These are phyloP conservation scores for Microdochium trichocladiopsis DNA, from an alignment of 2,329 filamentous ascomycete species.

Conservation along the genomic window DNA sequence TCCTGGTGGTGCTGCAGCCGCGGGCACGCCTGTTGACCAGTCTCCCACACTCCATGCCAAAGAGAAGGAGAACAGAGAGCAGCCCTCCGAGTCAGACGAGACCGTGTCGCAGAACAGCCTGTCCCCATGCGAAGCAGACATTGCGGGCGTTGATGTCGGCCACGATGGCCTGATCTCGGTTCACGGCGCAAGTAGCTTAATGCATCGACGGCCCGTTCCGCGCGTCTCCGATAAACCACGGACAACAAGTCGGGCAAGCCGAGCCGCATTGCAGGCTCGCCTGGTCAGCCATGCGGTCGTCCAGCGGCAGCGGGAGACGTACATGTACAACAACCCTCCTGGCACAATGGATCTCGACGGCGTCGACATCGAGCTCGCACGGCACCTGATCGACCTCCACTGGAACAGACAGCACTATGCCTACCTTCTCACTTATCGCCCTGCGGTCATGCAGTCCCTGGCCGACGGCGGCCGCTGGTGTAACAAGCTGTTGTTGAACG, in stretches of 20 bases:
- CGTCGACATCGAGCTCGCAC: conserved; percentile 22
- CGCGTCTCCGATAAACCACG: conserved; percentile 19
- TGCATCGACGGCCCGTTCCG: conserved; percentile 20
- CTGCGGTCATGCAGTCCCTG: conserved; percentile 29
- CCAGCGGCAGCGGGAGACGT: conserved; percentile 21
- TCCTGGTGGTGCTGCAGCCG: no score
- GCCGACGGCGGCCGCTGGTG: conserved; percentile 24
- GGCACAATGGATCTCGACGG: conserved; percentile 26
- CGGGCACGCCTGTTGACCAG: no score
- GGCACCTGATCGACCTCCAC: conserved; percentile 27
- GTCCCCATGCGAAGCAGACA: conserved; percentile 24
- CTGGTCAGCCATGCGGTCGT: conserved; percentile 27
- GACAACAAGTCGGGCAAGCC: conserved; percentile 16
- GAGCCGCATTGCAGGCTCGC: conserved; percentile 20
- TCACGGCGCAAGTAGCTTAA: conserved; percentile 25
- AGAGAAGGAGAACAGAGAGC: background rate
- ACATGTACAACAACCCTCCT: conserved; percentile 19
- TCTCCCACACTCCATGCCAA: no score
- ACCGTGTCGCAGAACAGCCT: conserved; percentile 5
- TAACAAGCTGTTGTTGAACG: conserved; percentile 29
- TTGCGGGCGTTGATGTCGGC: conserved; percentile 23
- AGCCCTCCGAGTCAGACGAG: background rate
- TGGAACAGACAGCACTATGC: conserved; percentile 28
- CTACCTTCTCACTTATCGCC: conserved; percentile 29
- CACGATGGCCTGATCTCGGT: conserved; percentile 26